Evolutionary conservation across 352 stramenopile genomes (phyloP).

Genomic region (Globisporangium mamillatum): DNA sequence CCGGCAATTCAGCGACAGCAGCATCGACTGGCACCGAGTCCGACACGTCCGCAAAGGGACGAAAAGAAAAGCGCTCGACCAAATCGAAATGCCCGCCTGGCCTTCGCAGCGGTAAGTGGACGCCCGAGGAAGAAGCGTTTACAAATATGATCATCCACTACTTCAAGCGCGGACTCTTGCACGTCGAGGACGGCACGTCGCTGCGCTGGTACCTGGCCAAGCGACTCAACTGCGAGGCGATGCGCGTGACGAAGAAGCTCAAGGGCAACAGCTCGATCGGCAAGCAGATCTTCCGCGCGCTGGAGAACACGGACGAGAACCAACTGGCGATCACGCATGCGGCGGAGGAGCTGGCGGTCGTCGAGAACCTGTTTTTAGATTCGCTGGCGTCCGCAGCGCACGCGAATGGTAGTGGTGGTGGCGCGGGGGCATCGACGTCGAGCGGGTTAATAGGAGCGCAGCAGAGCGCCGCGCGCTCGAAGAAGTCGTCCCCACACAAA

Average conservation of each 20-base stretch:
- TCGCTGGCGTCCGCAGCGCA: conserved; percentile 45
- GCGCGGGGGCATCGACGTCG: not conserved
- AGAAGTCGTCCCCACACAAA: conserved; percentile 22
- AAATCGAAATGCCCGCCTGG: conserved; percentile 85
- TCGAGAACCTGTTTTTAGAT: conserved; percentile 71
- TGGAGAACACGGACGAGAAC: conserved; percentile 65
- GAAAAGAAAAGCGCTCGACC: conserved; percentile 65
- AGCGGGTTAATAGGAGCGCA: conserved; percentile 5
- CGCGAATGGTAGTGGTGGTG: conserved; percentile 1
- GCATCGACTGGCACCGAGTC: conserved; percentile 14
- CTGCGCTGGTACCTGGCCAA: conserved; percentile 85
- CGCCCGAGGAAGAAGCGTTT: conserved; percentile 73
- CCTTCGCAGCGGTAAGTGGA: conserved; percentile 85
- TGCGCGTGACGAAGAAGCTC: conserved; percentile 89
- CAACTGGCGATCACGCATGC: conserved; percentile 49
- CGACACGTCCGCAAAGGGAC: conserved; percentile 11
- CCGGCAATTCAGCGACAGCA: not conserved
- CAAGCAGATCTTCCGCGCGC: conserved; percentile 84
- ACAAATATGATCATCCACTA: conserved; percentile 86
- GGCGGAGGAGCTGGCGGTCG: conserved; percentile 46
- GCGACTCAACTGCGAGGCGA: conserved; percentile 83
- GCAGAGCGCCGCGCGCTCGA: conserved; percentile 5
- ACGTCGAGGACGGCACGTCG: conserved; percentile 81
- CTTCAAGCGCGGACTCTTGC: conserved; percentile 75
- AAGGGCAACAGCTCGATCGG: conserved; percentile 87